phyloP scores from a whole-genome alignment of 768 basidiomycete genomes.

The Auriscalpium orientale region DNA sequence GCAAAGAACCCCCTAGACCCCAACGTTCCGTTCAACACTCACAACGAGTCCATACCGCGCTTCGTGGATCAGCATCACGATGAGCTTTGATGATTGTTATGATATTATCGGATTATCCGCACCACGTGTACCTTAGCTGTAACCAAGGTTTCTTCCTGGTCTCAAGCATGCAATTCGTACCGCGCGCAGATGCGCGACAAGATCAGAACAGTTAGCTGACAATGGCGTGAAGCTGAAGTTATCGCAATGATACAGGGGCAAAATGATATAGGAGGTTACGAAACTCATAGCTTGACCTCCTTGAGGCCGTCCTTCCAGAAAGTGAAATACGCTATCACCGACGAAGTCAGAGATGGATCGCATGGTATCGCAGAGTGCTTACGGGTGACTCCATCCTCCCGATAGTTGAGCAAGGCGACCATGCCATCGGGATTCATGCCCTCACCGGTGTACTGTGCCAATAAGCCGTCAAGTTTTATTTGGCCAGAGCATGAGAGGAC shows the following conservation, averaged over 20 bases:
- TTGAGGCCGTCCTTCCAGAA: conserved; percentile 97
- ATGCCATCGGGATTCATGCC: conserved; percentile 83
- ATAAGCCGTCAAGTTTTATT: too few species aligned
- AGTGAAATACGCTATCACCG: conserved; percentile 67
- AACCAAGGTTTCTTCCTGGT: too few species aligned
- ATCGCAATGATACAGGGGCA: not conserved
- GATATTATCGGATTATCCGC: too few species aligned
- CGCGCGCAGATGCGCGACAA: not conserved
- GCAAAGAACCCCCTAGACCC: conserved; percentile 65
- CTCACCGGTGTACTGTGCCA: conserved; percentile 58
- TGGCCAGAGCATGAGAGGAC: conserved; percentile 19
- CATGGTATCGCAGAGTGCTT: conserved; percentile 23
- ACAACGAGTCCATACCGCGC: conserved; percentile 18
- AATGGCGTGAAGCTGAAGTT: not conserved
- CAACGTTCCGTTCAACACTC: conserved; percentile 5
- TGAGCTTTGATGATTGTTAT: not conserved
- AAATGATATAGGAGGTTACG: not conserved
- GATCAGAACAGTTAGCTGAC: too few species aligned
- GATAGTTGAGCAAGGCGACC: conserved; percentile 92
- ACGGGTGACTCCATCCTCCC: conserved; percentile 82
- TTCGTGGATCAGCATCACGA: conserved; percentile 9
- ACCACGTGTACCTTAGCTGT: too few species aligned
- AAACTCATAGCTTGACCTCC: conserved; percentile 56
- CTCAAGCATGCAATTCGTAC: too few species aligned
- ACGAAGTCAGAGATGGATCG: conserved; percentile 4